Conservation (phyloP, 2,329 filamentous ascomycete species). For the Cercospora nicotianae region DNA sequence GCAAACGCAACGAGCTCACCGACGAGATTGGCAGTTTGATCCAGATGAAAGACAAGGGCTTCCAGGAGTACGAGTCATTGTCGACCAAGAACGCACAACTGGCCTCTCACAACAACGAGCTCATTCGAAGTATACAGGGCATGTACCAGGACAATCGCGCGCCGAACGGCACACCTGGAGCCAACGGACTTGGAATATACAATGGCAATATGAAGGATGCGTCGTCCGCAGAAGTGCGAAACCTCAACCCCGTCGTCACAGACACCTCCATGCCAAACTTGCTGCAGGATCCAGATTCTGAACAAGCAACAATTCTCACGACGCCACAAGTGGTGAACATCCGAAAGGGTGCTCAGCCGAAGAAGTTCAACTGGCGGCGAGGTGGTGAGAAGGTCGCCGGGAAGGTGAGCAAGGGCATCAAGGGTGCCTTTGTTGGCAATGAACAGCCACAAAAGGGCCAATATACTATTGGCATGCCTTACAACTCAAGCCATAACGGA, state of each 20-base stretch:
- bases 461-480: constrained; percentile 37
- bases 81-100: constrained; percentile 93
- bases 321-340: constrained; percentile 95
- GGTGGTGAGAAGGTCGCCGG: constrained; percentile 91
- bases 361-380: constrained; percentile 99
- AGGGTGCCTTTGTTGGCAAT: constrained; percentile 73
- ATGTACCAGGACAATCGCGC: constrained; percentile 75
- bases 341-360: constrained; percentile 78
- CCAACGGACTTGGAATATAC: constrained; percentile 66
- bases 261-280: constrained; percentile 45
- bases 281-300: constrained; percentile 62
- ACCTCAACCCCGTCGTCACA: constrained; percentile 35
- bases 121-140: constrained; percentile 91
- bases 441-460: constrained; percentile 28
- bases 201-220: constrained; percentile 29
- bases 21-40: constrained; percentile 83
- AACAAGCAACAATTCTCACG: constrained; percentile 59
- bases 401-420: constrained; percentile 90
- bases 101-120: constrained; percentile 90
- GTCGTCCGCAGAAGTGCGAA: constrained; percentile 45
- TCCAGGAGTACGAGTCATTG: constrained; percentile 93
- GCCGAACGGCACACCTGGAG: constrained; percentile 39
- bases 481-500: constrained; percentile 31
- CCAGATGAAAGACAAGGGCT: constrained; percentile 85
- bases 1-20: constrained; percentile 77